A percentile compares a stretch with the other conserved stretches of the same genome.
Evolutionary conservation across 257 asterid genomes (phyloP).

Genomic region (Fraxinus pennsylvanica): DNA sequence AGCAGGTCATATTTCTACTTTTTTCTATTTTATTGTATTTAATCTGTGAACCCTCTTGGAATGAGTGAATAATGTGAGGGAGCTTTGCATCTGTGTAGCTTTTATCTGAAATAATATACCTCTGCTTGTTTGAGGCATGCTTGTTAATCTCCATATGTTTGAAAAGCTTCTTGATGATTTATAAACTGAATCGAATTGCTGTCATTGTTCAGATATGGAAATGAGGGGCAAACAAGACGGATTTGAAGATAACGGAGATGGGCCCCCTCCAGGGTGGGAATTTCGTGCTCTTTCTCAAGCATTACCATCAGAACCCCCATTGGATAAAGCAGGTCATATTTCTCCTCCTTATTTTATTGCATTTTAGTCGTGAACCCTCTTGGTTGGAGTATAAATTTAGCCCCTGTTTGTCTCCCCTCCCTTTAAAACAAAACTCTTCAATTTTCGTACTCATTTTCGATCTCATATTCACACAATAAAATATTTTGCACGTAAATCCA

Average conservation of each 20-base stretch:
- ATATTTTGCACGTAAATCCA: too few relatives aligned
- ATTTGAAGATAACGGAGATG: conserved; percentile 25
- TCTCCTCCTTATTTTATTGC: conserved; percentile 2
- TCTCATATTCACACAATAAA: too few relatives aligned
- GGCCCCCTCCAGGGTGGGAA: conserved; percentile 75
- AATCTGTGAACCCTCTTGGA: conserved; percentile 20
- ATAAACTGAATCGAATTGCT: not conserved
- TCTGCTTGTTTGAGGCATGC: not conserved
- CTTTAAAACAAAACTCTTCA: too few relatives aligned
- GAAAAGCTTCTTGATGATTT: not conserved
- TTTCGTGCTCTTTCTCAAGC: conserved; percentile 40
- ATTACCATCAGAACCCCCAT: conserved; percentile 30
- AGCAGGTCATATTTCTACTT: conserved; percentile 33
- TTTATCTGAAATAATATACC: not conserved
- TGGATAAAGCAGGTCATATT: conserved; percentile 32
- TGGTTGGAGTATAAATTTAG: not conserved
- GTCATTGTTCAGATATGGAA: conserved; percentile 18
- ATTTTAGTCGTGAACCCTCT: not conserved
- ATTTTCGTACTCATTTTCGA: too few relatives aligned
- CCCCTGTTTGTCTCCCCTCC: too few relatives aligned
- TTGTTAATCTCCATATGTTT: not conserved
- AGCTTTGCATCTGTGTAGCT: not conserved
- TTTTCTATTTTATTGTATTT: conserved; percentile 20
- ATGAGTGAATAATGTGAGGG: not conserved
- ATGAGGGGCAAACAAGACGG: not conserved